Base-by-base conservation (phyloP, 2,329 filamentous ascomycete genomes). In the Paraconiothyrium sp. region DNA sequence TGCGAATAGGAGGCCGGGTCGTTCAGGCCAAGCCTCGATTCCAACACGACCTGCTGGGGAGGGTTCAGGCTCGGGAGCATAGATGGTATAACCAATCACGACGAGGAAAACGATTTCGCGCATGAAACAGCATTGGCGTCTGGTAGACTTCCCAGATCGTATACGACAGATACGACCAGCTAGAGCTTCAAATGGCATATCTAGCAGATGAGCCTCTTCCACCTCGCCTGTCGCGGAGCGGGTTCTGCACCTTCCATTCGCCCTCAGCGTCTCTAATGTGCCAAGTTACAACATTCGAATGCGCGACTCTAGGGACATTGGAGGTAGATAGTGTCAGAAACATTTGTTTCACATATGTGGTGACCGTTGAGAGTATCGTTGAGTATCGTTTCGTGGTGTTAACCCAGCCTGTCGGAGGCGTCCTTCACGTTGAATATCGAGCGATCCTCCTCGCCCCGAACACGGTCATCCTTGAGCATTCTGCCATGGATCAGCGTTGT, bases 391-490 rank as follows among this genome's bases (percentile, higher is more conserved):
- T 35, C 39, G 20, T 20, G 20, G 20, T 20, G 20, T 55, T 47
- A 97, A 57, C 93, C 93, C 70, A 97, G 78, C 74, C 88, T 90
- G 76, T 95, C 88, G 0, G 91, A 88, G 0, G 92, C 89, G 60
- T 90, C 85, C 72, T 90, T 88, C 32, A 93, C 87, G 73, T 94
- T 90, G 78, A 95, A 97, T 62, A 90, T 93, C 1, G 89, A 87
- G 64, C 86, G 83, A 73, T 84, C 77, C 57, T 86, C 82, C 62
- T 89, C 83, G 10, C 79, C 80, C 68, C 86, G 87, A 54, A 93
- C 82, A 14, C 95, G 86, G 30, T 97, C 93, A 77, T 99, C 95
- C 82, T 90, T 96, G 71, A 99, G 84, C 92, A 99, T 97, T 62
- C 88, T 86, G 66, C 39, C 32, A 1, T 10, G 13, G 8, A 46